Conservation (phyloP, 2,329 filamentous ascomycete species). For the Fusarium sterilihyphosum region DNA sequence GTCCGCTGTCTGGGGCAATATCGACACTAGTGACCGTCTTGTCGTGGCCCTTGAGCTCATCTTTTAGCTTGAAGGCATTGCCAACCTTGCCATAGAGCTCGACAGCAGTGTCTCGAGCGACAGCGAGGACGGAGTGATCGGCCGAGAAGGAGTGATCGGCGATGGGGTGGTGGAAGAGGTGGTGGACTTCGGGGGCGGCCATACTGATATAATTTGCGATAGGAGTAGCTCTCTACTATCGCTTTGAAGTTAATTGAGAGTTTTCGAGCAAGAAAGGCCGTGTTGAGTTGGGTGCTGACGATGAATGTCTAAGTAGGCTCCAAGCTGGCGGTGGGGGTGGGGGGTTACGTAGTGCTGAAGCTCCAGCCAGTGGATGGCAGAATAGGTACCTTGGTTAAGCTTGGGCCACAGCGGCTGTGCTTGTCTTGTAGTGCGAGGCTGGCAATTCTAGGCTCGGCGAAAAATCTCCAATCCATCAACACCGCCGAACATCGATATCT, state of each 20-base stretch:
- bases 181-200: constrained; percentile 89
- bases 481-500: constrained; percentile 21
- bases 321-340: constrained; percentile 39
- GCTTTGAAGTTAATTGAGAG: constrained; percentile 46
- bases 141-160: constrained; percentile 98
- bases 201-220: constrained; percentile 65
- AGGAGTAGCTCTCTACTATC: constrained; percentile 94
- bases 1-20: constrained; percentile 88
- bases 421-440: constrained; percentile 35
- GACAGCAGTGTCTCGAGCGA: constrained; percentile 88
- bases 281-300: constrained; percentile 22
- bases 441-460: constrained; percentile 28
- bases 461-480: constrained; percentile 44
- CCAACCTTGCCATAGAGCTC: constrained; percentile 85
- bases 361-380: constrained; percentile 16
- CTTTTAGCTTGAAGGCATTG: constrained; percentile 81
- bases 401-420: constrained; percentile 38
- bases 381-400: constrained; percentile 14
- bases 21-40: constrained; percentile 97
- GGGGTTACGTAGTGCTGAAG: constrained; percentile 42
- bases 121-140: constrained; percentile 87
- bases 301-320: constrained; percentile 13
- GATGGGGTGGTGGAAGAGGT: constrained; percentile 96
- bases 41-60: constrained; percentile 95
- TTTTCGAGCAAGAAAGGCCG: constrained; percentile 19